These are phyloP conservation scores for Cyberlindnera mrakii DNA, from an alignment of 805 yeast species.

Conservation along the genomic window DNA sequence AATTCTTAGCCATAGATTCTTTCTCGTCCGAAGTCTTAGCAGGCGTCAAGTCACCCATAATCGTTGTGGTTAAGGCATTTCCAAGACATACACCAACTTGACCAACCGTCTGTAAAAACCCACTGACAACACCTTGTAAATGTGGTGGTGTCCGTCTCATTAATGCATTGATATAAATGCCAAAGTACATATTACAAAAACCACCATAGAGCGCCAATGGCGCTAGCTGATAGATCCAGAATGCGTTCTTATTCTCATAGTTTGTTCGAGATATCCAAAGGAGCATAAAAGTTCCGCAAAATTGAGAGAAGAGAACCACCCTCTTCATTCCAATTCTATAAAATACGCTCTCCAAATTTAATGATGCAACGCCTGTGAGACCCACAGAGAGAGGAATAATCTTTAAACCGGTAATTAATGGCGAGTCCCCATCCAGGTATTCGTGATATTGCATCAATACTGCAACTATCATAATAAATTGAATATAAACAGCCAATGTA, in stretches of 20 bases:
- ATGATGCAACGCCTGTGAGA: slow-evolving; percentile 21
- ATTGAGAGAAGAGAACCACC: slow-evolving; percentile 8
- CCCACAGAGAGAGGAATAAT: slow-evolving; percentile 30
- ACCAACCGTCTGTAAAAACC: slow-evolving; percentile 29
- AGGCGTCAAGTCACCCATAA: slow-evolving; percentile 21
- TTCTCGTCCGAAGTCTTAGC: background rate
- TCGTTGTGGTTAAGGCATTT: slow-evolving; percentile 22
- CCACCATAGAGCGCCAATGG: slow-evolving; percentile 20
- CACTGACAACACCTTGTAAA: slow-evolving; percentile 35
- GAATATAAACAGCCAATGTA: slow-evolving; percentile 16
- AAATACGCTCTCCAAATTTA: slow-evolving; percentile 19
- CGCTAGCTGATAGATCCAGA: slow-evolving; percentile 27
- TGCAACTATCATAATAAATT: slow-evolving; percentile 17
- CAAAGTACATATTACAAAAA: slow-evolving; percentile 27
- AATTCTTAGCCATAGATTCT: slow-evolving; percentile 1
- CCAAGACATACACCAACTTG: slow-evolving; percentile 30
- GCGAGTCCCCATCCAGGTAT: slow-evolving; percentile 23
- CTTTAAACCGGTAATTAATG: slow-evolving; percentile 31
- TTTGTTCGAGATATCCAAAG: slow-evolving; percentile 22
- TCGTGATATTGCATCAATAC: slow-evolving; percentile 23
- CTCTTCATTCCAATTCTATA: slow-evolving; percentile 21
- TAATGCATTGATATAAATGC: slow-evolving; percentile 28
- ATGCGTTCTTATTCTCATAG: slow-evolving; percentile 11
- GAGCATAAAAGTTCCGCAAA: background rate
- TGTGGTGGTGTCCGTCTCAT: slow-evolving; percentile 29